Evolutionary conservation across 179 eudicot genomes (phyloP), one percentile per base, ranked within the genome.

Genomic region (Sideroxylon spinosum): DNA sequence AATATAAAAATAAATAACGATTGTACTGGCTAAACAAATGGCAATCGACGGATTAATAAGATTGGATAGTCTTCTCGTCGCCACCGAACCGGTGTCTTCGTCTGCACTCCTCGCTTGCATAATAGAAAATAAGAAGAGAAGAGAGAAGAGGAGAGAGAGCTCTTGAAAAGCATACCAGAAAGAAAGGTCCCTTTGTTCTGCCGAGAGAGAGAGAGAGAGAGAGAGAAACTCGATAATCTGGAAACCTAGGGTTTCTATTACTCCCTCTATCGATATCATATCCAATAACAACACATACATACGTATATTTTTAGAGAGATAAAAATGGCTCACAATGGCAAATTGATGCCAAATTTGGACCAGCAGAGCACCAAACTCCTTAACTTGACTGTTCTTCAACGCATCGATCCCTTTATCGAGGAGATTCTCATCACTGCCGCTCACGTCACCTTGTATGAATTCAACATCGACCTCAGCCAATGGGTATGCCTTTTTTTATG

Each of bases 371-470:
- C 97, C 2, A 94, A 94, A 78, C 73, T 88, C 55, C 96, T 94
- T 2, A 94, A 94, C 83, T 82, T 94, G 67, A 94, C 98, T 7
- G 98, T 94, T 80, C 91, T 94, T 44, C 98, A 92, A 74, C 86
- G 76, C 49, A 90, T 91, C 44, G 98, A 94, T 86, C 94, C 92
- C 44, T 85, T 77, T 26, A 89, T 94, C 53, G 91, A 89, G 69
- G 94, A 92, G 77, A 94, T 94, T 83, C 90, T 94, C 71, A 86
- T 92, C 78, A 94, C 97, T 62, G 94, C 97, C 62, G 94, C 97
- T 78, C 98, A 94, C 77, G 98, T 94, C 78, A 90, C 97, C 62
- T 89, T 91, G 77, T 94, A 94, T 81, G 93, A 88, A 80, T 94
- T 94, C 88, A 89, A 91, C 82, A 86, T 94, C 88, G 97, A 91